These are phyloP conservation scores for Cubamyces lactineus DNA, from an alignment of 768 basidiomycete genomes.

Conservation along the genomic window DNA sequence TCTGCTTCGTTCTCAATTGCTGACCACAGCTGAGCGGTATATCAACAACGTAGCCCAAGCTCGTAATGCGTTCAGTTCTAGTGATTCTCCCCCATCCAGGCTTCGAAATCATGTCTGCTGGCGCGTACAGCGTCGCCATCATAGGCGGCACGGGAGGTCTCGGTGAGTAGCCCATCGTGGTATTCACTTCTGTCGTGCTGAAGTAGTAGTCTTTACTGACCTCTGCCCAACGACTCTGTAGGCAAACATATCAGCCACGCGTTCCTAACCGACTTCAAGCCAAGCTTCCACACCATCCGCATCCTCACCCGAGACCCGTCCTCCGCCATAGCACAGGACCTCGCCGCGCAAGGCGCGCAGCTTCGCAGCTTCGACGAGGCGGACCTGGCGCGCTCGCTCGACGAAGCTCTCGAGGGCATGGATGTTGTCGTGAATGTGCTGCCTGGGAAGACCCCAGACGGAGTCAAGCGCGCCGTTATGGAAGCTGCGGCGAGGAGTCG, in stretches of 20 bases:
- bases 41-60: too few species aligned
- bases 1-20: too few species aligned
- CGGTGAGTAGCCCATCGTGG: slow-evolving; percentile 3
- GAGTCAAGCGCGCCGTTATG: slow-evolving; percentile 11
- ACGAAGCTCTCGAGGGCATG: slow-evolving; percentile 17
- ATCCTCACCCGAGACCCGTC: slow-evolving; percentile 23
- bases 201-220: neutral
- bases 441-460: neutral
- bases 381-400: slow-evolving; percentile 12
- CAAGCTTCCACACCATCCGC: slow-evolving; percentile 26
- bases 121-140: slow-evolving; percentile 2
- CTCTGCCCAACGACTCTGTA: neutral
- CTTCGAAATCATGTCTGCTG: neutral
- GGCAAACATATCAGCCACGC: slow-evolving; percentile 18
- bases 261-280: slow-evolving; percentile 21
- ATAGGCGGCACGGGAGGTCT: slow-evolving; percentile 18
- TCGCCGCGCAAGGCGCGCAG: slow-evolving; percentile 22
- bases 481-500: slow-evolving; percentile 9
- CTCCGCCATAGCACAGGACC: slow-evolving; percentile 11
- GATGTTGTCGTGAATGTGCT: slow-evolving; percentile 30
- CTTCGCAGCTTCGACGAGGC: slow-evolving; percentile 15
- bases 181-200: too few species aligned
- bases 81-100: too few species aligned
- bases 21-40: too few species aligned
- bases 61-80: too few species aligned